A percentile compares a stretch with the other conserved stretches of the same genome.
phyloP scores from a whole-genome alignment of 768 basidiomycete genomes.

The Xerocomellus chrysenteron region DNA sequence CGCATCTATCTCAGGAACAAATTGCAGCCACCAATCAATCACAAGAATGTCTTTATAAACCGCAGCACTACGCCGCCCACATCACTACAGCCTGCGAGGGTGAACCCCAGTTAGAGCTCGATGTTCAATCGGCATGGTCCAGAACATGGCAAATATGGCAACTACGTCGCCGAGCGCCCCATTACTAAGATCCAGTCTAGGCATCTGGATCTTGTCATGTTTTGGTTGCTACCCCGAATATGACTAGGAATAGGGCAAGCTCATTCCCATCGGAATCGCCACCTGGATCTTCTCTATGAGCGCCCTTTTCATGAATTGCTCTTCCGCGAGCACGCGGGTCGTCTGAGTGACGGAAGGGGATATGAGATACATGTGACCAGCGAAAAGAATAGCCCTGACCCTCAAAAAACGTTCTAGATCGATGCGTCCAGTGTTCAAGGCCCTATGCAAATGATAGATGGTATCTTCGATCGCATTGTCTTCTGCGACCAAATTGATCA shows the following conservation, averaged over 20 bases:
- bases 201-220: conserved; percentile 25
- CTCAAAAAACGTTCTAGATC: conserved; percentile 94
- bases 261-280: conserved; percentile 53
- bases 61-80: conserved; percentile 23
- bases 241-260: conserved; percentile 40
- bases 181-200: conserved; percentile 22
- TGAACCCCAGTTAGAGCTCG: conserved; percentile 26
- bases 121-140: conserved; percentile 23
- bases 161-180: conserved; percentile 36
- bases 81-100: conserved; percentile 14
- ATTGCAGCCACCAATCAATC: conserved; percentile 29
- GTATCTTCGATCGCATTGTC: conserved; percentile 99
- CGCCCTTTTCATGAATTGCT: conserved; percentile 96
- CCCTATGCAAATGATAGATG: conserved; percentile 93
- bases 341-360: conserved; percentile 45
- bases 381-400: conserved; percentile 46
- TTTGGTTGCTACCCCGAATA: conserved; percentile 33
- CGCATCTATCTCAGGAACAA: conserved; percentile 27
- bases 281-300: conserved; percentile 86
- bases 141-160: conserved; percentile 38
- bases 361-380: conserved; percentile 15
- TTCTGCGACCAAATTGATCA: conserved; percentile 97
- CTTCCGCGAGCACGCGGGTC: conserved; percentile 84
- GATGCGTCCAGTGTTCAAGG: conserved; percentile 85
- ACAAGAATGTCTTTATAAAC: conserved; percentile 15